Base-by-base conservation (phyloP, 2,329 filamentous ascomycete genomes). In the Colletotrichum melonis region DNA sequence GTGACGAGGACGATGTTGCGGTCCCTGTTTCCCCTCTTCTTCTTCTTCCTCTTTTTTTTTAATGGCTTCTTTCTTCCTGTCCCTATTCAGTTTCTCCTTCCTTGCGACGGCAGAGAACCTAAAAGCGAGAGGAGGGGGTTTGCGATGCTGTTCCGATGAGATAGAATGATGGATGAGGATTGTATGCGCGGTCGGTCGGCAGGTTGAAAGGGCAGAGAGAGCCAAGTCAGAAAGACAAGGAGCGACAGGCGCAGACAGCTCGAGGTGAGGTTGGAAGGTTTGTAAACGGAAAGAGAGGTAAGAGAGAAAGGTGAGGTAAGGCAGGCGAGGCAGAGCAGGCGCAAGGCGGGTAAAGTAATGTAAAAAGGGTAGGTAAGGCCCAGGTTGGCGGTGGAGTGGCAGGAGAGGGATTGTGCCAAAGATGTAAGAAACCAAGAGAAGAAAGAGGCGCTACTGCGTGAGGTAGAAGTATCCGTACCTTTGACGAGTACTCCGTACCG, bases 331-430 rank as follows among this genome's bases (percentile, higher is more conserved):
- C 49, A 71, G 59, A 30, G 60, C 60, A 63, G 60, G 60, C 60
- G 65, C 69, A 63, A 63, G 65, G 69, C 52, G 69, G 69, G 69
- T 69, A 69, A 72, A 69, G 69, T 72, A 72, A 72, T 72, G 69
- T 72, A 62, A 63, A 72, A 62, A 38, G 55, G 52, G 49, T 56
- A 65, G 63, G 62, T 42, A 65, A 32, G 63, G 12, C 38, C 67
- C 57, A 54, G 63, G 56, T 32, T 28, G 55, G 38, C 30, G 32
- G 69, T 72, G 69, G 69, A 67, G 64, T 56, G 56, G 57, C 38
- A 62, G 57, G 57, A 35, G 69, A 57, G 64, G 69, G 69, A 72
- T 72, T 66, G 69, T 67, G 64, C 64, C 69, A 72, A 60, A 71
- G 67, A 69, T 69, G 67, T 59, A 72, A 68, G 69, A 68, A 63